Percentiles rank a stretch among this genome's conserved stretches.
phyloP scores from a whole-genome alignment of 2,329 filamentous ascomycete species.

The Nectriaceae sp. region DNA sequence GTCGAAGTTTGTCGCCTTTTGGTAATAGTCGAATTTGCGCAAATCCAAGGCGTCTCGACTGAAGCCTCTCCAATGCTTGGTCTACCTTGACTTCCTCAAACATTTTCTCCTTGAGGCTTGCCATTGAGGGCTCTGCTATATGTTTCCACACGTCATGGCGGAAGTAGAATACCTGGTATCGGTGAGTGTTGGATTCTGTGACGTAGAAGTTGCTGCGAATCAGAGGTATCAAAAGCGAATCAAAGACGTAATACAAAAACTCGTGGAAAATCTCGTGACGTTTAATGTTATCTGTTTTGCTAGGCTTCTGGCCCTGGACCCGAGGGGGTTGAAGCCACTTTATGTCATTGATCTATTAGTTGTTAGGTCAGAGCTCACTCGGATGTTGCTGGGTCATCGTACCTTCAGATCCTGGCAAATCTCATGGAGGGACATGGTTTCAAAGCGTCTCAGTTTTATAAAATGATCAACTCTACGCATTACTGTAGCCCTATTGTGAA shows the following conservation, averaged over 20 bases:
- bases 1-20: constrained; percentile 73
- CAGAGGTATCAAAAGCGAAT: constrained; percentile 86
- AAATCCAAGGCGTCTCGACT: constrained; percentile 68
- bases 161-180: constrained; percentile 87
- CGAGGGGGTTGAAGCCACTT: constrained; percentile 69
- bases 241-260: constrained; percentile 89
- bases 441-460: constrained; percentile 75
- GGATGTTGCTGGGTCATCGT: constrained; percentile 9
- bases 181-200: constrained; percentile 82
- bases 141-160: constrained; percentile 89
- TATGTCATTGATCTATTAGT: constrained; percentile 59
- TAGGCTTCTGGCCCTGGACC: constrained; percentile 55
- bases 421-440: constrained; percentile 78
- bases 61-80: constrained; percentile 58
- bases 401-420: constrained; percentile 77
- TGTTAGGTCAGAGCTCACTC: not conserved
- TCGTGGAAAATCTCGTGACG: constrained; percentile 79
- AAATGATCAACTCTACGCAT: constrained; percentile 76
- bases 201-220: constrained; percentile 90
- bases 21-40: constrained; percentile 81
- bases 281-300: constrained; percentile 72
- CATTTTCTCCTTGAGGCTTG: constrained; percentile 67
- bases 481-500: constrained; percentile 63
- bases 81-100: constrained; percentile 73
- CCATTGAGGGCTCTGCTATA: constrained; percentile 72